Evolutionary conservation across 768 basidiomycete species (phyloP).

Genomic region (Phaeolepiota aurea): DNA sequence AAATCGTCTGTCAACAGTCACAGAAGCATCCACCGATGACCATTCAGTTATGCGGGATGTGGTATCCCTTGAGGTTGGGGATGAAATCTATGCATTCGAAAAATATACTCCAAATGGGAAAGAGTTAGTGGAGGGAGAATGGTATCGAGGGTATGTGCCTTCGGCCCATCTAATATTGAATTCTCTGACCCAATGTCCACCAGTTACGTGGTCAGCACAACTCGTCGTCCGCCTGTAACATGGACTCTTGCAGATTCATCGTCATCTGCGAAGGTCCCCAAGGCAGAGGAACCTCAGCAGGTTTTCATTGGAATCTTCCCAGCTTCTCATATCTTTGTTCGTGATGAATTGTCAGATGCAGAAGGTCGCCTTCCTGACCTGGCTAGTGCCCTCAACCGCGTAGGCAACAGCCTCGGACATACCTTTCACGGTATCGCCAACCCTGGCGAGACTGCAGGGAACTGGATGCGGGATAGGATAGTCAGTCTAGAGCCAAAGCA

Average conservation of each 20-base stretch:
- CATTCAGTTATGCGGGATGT: slow-evolving; percentile 63
- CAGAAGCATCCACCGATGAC: slow-evolving; percentile 57
- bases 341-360: slow-evolving; percentile 82
- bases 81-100: slow-evolving; percentile 97
- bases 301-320: slow-evolving; percentile 95
- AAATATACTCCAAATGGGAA: slow-evolving; percentile 69
- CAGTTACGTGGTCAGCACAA: slow-evolving; percentile 84
- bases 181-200: slow-evolving; percentile 4
- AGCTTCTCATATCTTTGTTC: slow-evolving; percentile 77
- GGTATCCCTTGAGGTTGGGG: slow-evolving; percentile 86
- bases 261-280: slow-evolving; percentile 38
- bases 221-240: slow-evolving; percentile 61
- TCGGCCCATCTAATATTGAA: slow-evolving; percentile 3
- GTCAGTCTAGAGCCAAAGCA: slow-evolving; percentile 32
- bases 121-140: slow-evolving; percentile 64
- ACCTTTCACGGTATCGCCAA: slow-evolving; percentile 27
- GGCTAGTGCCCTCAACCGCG: slow-evolving; percentile 43
- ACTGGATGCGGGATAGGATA: slow-evolving; percentile 37
- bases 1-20: slow-evolving; percentile 52
- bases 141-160: slow-evolving; percentile 87
- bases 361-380: slow-evolving; percentile 79
- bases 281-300: slow-evolving; percentile 72
- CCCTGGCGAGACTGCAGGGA: slow-evolving; percentile 36
- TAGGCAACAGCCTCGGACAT: slow-evolving; percentile 21
- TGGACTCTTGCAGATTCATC: slow-evolving; percentile 53